Evolutionary conservation across 495 filamentous ascomycete species (phyloP).

Genomic region (Xylaria intraflava): DNA sequence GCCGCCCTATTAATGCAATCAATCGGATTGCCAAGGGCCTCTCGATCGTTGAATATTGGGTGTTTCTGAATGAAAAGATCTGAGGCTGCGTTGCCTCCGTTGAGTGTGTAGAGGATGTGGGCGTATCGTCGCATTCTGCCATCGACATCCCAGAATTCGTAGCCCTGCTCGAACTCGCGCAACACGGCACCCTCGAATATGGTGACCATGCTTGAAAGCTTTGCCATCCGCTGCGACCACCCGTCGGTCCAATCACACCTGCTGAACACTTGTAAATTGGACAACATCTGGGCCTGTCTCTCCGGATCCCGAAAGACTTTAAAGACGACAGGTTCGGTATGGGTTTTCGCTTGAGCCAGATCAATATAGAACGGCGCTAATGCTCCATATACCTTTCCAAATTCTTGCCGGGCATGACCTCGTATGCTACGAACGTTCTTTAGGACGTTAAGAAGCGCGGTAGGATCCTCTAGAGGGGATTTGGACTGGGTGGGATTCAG

Average conservation of each 20-base stretch:
- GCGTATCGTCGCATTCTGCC: slow-evolving; percentile 85
- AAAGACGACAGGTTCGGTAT: slow-evolving; percentile 78
- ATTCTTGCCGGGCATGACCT: slow-evolving; percentile 82
- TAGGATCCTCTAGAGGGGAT: slow-evolving; percentile 45
- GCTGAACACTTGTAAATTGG: slow-evolving; percentile 70
- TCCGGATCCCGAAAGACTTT: slow-evolving; percentile 79
- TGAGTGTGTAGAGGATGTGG: slow-evolving; percentile 72
- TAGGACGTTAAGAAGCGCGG: slow-evolving; percentile 58
- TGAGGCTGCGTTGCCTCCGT: slow-evolving; percentile 69
- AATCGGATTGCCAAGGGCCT: slow-evolving; percentile 65
- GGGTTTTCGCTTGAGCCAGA: slow-evolving; percentile 61
- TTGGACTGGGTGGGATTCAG: slow-evolving; percentile 28
- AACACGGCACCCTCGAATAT: slow-evolving; percentile 89
- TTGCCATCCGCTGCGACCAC: slow-evolving; percentile 61
- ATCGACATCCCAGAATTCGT: slow-evolving; percentile 83
- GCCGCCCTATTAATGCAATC: slow-evolving; percentile 71
- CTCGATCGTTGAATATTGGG: slow-evolving; percentile 66
- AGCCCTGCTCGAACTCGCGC: slow-evolving; percentile 85
- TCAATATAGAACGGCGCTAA: slow-evolving; percentile 85
- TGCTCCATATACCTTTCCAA: slow-evolving; percentile 81
- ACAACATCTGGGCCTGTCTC: slow-evolving; percentile 80
- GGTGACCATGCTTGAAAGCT: slow-evolving; percentile 63
- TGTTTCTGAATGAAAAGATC: slow-evolving; percentile 86
- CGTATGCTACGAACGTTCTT: slow-evolving; percentile 67
- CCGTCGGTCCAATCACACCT: slow-evolving; percentile 72